Evolutionary conservation across 306 rosid genomes (phyloP).

Genomic region (Amphicarpaea edgeworthii): DNA sequence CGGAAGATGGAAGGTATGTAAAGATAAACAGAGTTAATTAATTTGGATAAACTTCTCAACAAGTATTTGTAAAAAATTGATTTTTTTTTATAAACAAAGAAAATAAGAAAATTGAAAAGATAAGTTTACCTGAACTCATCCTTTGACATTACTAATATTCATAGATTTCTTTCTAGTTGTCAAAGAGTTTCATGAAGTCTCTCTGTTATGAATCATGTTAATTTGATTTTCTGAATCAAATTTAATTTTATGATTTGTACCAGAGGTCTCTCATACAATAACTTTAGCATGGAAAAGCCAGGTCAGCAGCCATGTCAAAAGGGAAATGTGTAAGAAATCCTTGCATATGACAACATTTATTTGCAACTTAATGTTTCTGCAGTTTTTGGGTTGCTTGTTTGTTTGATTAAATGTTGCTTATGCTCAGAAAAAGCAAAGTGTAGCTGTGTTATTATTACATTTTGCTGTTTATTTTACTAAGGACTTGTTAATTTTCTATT

Average conservation of each 20-base stretch:
- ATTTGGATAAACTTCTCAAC: too few species aligned
- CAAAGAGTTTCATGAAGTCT: background rate
- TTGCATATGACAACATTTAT: background rate
- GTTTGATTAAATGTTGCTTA: too few species aligned
- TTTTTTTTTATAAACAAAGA: too few species aligned
- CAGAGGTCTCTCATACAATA: conserved; percentile 59
- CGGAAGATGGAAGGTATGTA: conserved; percentile 36
- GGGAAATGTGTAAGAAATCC: conserved; percentile 52
- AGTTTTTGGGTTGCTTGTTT: too few species aligned
- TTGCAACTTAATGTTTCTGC: too few species aligned
- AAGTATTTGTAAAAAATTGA: too few species aligned
- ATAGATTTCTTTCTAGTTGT: background rate
- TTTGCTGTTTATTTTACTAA: too few species aligned
- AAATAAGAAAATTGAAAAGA: too few species aligned
- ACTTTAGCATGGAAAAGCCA: conserved; percentile 29
- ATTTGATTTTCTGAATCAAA: background rate
- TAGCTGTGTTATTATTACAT: too few species aligned
- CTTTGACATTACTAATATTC: background rate
- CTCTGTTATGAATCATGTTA: background rate
- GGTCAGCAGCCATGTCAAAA: conserved; percentile 38
- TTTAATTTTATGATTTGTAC: background rate
- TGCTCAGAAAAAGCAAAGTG: too few species aligned
- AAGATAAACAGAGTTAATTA: too few species aligned
- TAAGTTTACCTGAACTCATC: background rate
- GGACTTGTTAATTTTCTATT: too few species aligned